Conservation (phyloP, 352 stramenopile species). For the Globisporangium cylindrosporum region DNA sequence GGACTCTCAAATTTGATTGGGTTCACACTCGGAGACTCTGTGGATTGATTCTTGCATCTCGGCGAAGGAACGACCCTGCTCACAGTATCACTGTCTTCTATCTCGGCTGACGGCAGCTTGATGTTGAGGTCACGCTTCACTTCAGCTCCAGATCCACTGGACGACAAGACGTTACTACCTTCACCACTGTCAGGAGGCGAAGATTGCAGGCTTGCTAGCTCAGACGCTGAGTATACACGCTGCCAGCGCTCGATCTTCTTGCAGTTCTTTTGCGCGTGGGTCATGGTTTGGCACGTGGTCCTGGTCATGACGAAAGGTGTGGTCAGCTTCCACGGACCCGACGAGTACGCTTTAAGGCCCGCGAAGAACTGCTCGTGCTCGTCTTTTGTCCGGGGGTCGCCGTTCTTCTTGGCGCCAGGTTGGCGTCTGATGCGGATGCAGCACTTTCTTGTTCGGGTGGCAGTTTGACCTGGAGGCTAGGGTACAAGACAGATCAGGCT, state of each 20-base stretch:
- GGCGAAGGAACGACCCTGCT: not conserved
- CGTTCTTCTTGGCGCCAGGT: not conserved
- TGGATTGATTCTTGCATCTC: not conserved
- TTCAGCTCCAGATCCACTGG: not conserved
- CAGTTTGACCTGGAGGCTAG: not conserved
- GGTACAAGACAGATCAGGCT: not conserved
- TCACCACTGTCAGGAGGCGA: too few species aligned
- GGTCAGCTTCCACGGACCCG: not conserved
- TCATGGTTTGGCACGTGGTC: not conserved
- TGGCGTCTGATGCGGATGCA: not conserved
- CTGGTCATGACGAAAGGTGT: not conserved
- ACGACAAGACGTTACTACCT: too few species aligned
- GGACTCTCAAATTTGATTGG: not conserved
- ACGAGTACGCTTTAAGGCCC: conserved; percentile 18
- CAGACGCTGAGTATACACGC: not conserved
- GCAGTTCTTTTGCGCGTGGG: not conserved
- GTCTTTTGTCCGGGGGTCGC: conserved; percentile 22
- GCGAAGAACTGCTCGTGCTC: conserved; percentile 85
- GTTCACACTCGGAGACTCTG: not conserved
- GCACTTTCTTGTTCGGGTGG: not conserved
- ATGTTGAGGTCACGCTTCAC: not conserved
- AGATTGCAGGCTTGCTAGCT: too few species aligned
- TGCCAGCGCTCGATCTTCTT: conserved; percentile 1
- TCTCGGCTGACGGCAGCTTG: not conserved
- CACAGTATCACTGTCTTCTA: not conserved